Base-by-base conservation (phyloP, 192 early-diverging fungal genomes). In the Spinellus fusiger region DNA sequence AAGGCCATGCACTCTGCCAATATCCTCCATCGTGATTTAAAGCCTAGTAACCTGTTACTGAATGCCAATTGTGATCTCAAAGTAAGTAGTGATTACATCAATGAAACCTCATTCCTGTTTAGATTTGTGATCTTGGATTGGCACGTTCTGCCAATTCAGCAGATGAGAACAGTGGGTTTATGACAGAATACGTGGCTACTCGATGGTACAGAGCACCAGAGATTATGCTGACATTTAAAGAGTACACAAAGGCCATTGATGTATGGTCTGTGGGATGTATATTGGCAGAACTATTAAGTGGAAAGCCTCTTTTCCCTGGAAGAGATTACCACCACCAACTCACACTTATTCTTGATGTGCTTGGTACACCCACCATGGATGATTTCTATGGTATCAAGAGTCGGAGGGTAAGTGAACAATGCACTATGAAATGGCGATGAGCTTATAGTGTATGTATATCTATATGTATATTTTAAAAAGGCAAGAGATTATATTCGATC, bases 1-100 rank as follows among this genome's bases (percentile, higher is more conserved):
- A 99, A 99, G 73, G 96, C 93, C 69, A 94, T 99, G 80, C 97
- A 99, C 70, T 95, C 95, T 18, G 97, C 95, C 31, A 94, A 94
- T 64, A 91, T 99, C 20, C 76, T 98, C 20, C 95, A 99, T 71
- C 91, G 95, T 62, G 97, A 99, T 81, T 80, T 99, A 47, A 99
- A 99, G 75, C 97, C 97, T 22, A 86, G 87, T 58, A 95, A 95
- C 61, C 63, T 95, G 54, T 75, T 95, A 3, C 78, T 95, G 28
- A 95, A 93, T 65, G 93, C 93, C 60, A 90, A 95, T 66, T 95
- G 93, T 70, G 92, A 92, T 70, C 80, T 95, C 46, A 89, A 89
- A 76, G 80, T 86, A 65, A 53, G 12, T 49, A 29, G 15, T 12
- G 37, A 4, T 13, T 46, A 16, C 38, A 25, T 23, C 40, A 49